phyloP scores from a whole-genome alignment of 257 asterid genomes.

The Jacaranda copaia region DNA sequence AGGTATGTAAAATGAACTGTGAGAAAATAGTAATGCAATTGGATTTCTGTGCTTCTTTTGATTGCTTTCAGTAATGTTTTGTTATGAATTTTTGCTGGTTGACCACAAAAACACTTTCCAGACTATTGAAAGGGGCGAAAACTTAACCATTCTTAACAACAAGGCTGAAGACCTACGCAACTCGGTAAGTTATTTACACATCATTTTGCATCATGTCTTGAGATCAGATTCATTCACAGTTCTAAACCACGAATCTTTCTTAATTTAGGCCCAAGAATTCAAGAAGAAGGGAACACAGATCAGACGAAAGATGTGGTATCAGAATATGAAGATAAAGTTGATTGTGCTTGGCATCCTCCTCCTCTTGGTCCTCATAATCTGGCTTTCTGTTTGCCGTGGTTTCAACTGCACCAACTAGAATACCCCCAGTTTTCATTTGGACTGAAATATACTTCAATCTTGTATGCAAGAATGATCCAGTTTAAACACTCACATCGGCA shows the following conservation, averaged over 20 bases:
- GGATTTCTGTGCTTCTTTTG: neutral
- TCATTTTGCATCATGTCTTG: neutral
- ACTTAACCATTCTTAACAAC: conserved; percentile 56
- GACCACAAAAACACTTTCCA: conserved; percentile 33
- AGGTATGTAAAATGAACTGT: conserved; percentile 49
- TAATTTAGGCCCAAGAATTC: conserved; percentile 65
- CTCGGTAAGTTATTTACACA: conserved; percentile 50
- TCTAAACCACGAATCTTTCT: neutral
- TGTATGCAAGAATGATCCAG: neutral
- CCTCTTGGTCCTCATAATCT: conserved; percentile 59
- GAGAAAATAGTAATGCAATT: neutral
- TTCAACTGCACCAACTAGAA: conserved; percentile 66
- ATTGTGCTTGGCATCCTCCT: conserved; percentile 67
- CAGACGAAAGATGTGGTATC: conserved; percentile 76
- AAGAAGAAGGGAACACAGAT: conserved; percentile 61
- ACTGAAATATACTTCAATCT: neutral
- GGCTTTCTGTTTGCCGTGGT: conserved; percentile 74
- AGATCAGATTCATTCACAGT: neutral
- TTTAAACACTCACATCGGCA: too few relatives aligned
- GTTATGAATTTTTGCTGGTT: neutral
- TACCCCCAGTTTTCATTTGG: neutral
- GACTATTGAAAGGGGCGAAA: conserved; percentile 70
- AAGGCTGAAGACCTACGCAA: conserved; percentile 70
- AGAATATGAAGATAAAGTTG: conserved; percentile 75
- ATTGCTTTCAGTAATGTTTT: neutral